Evolutionary conservation across 768 basidiomycete species (phyloP), one percentile per base, ranked within the genome.

Genomic region (Leccinellum rugosiceps): DNA sequence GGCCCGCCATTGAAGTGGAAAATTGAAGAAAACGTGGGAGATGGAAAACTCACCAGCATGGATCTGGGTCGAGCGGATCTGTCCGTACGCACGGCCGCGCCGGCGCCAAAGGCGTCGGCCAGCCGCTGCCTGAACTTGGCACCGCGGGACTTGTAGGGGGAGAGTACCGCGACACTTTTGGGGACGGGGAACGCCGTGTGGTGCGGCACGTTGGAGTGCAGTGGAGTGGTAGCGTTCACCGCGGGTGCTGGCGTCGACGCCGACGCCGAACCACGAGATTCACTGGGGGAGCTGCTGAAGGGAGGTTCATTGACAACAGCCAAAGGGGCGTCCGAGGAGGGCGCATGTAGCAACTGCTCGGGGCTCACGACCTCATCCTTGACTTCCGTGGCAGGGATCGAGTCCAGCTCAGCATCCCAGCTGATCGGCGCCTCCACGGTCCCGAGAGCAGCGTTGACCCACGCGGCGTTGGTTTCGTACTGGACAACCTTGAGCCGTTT

Each of bases 361-460:
- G 17, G 41, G 21, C 0, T 2, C 3, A 54, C 17, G 35, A 34
- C 25, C 19, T 52, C 54, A 0, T 55, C 19, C 41, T 43, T 43
- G 41, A 43, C 19, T 21, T 11, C 19, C 50, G 1, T 59, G 54
- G 21, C 38, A 28, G n/a, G 50, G 35, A 61, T 49, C 10, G 52
- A 34, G 31, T 67, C 50, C n/a, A 52, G 3, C 48, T 60, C 60
- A 4, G 44, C 56, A 14, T 57, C 56, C 66, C 66, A 68, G 52
- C 45, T 21, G 35, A 70, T 46, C 3, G 66, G 58, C 3, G 69
- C 70, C 4, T 58, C 10, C 4, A 53, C 52, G 0, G 70, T 71
- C 46, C 58, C 70, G 6, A 71, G 66, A 1, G 68, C 63, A 3
- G 57, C 57, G 17, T 71, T 70, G 25, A 71, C 50, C 6, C 53